Conservation (phyloP, 2,329 filamentous ascomycete species). For the Knoxdaviesia proteae region DNA sequence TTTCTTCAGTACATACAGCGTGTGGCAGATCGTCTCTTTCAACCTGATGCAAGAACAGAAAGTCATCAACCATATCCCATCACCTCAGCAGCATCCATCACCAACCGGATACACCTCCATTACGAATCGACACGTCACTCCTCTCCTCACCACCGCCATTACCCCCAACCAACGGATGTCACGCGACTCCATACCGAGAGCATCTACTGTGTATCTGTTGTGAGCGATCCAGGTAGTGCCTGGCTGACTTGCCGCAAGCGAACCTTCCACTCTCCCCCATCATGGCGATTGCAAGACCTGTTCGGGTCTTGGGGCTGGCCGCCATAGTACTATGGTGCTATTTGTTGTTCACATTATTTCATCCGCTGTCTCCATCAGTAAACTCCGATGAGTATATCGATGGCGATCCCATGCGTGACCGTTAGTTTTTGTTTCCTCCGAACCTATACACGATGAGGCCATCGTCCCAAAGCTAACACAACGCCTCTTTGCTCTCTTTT, state of each 20-base stretch:
- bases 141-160: too few species aligned
- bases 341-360: constrained; percentile 56
- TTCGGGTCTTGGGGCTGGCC: constrained; percentile 55
- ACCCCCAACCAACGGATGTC: too few species aligned
- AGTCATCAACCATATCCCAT: too few species aligned
- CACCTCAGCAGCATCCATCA: too few species aligned
- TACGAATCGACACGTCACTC: too few species aligned
- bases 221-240: too few species aligned
- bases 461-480: background rate
- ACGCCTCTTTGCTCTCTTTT: constrained; percentile 5
- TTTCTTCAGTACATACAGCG: too few species aligned
- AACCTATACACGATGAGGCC: background rate
- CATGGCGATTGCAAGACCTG: constrained; percentile 74
- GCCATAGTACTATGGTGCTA: constrained; percentile 58
- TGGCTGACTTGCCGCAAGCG: background rate
- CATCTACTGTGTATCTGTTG: too few species aligned
- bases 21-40: too few species aligned
- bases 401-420: constrained; percentile 69
- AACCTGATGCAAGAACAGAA: too few species aligned
- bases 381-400: constrained; percentile 34
- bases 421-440: constrained; percentile 27
- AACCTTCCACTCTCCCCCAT: constrained; percentile 10
- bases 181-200: too few species aligned
- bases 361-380: constrained; percentile 23
- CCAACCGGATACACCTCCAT: too few species aligned